Base-by-base conservation (phyloP, 1,284 basidiomycete genomes). In the Cryptococcus amylolentus region DNA sequence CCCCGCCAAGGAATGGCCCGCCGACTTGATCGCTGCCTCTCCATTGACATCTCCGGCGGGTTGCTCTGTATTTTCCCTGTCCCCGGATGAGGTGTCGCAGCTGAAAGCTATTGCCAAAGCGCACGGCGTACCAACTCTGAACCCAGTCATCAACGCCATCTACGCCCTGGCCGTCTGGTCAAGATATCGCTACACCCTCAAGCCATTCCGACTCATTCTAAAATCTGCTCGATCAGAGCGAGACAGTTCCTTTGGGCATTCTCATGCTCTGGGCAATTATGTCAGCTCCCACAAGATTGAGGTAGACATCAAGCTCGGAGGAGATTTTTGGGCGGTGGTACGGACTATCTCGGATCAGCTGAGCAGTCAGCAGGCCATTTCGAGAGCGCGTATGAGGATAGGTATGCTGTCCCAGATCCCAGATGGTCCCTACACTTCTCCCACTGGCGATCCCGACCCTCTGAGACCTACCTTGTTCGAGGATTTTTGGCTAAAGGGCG, bases 341-440 rank as follows among this genome's bases (percentile, higher is more conserved):
- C 55, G 45, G 18, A 20, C 43, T 6, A 41, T 58, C 13, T 42
- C 55, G 0, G 46, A 47, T 3, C 49, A 60, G 16, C 44, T 69
- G 31, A 35, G 40, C 9, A 49, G 52, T 3, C 41, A 58, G 8
- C 16, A 41, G 5, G 50, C 38, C 13, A 56, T 64, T 18, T 13
- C 39, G 9, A 38, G 63, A 8, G 70, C 61, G 2, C 45, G 66
- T 1, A 57, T 64, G 55, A 44, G 43, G 1, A 62, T 72, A 38
- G 70, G 71, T 2, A 62, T 68, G 53, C 61, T 76, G 8, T 50
- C 56, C 3, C 66, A 69, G 44, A 54, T 76, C 9, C 72, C 71
- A 9, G 69, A 74, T 47, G 56, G 59, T 1, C 20, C 27, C 5
- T 40, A 54, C 54, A 31, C 54, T 12, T 23, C 54, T 7, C 6